Evolutionary conservation across 345 rosid genomes (phyloP).

Genomic region (Eucalyptus decipiens): DNA sequence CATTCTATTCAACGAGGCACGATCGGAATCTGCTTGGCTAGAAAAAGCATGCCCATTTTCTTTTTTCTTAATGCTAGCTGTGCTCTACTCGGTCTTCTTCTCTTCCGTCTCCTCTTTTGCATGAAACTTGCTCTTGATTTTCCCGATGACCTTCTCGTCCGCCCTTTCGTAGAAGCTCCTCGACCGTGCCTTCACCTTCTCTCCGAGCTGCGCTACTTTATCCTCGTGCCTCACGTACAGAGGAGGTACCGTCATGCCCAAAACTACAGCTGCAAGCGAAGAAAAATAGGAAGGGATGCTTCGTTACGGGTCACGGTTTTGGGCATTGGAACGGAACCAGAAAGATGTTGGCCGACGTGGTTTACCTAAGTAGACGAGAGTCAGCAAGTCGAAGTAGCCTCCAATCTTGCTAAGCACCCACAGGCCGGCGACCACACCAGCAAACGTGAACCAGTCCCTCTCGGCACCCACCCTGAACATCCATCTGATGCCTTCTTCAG

Average conservation of each 20-base stretch:
- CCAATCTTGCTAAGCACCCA: background rate
- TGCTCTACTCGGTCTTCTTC: conserved; percentile 5
- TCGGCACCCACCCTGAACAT: background rate
- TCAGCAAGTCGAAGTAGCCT: background rate
- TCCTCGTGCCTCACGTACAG: conserved; percentile 12
- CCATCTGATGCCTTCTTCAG: background rate
- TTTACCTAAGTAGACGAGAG: background rate
- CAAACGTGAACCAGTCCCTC: background rate
- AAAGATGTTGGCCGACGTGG: background rate
- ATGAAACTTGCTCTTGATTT: conserved; percentile 2
- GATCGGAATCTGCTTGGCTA: background rate
- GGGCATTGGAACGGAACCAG: background rate
- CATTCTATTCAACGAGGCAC: background rate
- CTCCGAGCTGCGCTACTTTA: conserved; percentile 2
- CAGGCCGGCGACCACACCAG: background rate
- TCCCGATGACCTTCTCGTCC: conserved; percentile 9
- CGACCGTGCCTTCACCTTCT: background rate
- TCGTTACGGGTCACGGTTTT: background rate
- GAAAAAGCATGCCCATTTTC: background rate
- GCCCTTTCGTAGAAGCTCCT: conserved; percentile 1
- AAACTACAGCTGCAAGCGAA: conserved; percentile 2
- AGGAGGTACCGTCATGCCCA: conserved; percentile 21
- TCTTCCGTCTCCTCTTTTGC: background rate
- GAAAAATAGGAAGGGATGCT: background rate
- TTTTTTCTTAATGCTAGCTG: background rate